These are phyloP conservation scores for Gentiana straminea DNA, from an alignment of 257 asterid genomes.

Conservation along the genomic window DNA sequence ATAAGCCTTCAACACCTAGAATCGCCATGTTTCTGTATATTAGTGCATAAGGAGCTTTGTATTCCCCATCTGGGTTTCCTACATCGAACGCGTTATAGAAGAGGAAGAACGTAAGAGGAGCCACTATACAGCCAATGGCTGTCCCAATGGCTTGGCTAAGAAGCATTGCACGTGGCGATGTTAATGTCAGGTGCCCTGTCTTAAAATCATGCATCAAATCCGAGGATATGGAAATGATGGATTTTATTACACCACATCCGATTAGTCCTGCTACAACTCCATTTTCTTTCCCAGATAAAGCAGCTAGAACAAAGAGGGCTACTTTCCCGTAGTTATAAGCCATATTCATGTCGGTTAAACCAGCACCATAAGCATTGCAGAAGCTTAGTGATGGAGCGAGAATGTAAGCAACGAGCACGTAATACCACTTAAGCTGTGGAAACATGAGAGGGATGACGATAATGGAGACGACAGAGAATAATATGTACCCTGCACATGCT, in stretches of 20 bases:
- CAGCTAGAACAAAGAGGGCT: conserved; percentile 26
- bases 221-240: conserved; percentile 23
- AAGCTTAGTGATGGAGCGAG: conserved; percentile 33
- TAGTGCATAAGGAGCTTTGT: conserved; percentile 31
- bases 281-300: conserved; percentile 22
- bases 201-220: conserved; percentile 34
- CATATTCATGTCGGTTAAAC: conserved; percentile 36
- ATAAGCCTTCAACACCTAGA: conserved; percentile 32
- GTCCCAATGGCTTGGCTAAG: conserved; percentile 29
- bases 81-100: conserved; percentile 25
- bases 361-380: conserved; percentile 39
- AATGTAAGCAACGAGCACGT: conserved; percentile 20
- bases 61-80: conserved; percentile 22
- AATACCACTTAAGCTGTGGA: conserved; percentile 30
- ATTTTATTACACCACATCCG: conserved; percentile 31
- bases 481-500: conserved; percentile 18
- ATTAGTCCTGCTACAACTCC: conserved; percentile 35
- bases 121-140: conserved; percentile 26
- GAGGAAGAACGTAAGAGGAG: conserved; percentile 28
- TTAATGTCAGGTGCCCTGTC: conserved; percentile 29
- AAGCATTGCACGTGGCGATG: conserved; percentile 32
- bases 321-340: conserved; percentile 36
- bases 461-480: conserved; percentile 21
- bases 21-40: conserved; percentile 32
- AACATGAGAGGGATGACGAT: conserved; percentile 27